These are phyloP conservation scores for Pyrenophora teres DNA, from an alignment of 2,329 filamentous ascomycete species.

Conservation along the genomic window DNA sequence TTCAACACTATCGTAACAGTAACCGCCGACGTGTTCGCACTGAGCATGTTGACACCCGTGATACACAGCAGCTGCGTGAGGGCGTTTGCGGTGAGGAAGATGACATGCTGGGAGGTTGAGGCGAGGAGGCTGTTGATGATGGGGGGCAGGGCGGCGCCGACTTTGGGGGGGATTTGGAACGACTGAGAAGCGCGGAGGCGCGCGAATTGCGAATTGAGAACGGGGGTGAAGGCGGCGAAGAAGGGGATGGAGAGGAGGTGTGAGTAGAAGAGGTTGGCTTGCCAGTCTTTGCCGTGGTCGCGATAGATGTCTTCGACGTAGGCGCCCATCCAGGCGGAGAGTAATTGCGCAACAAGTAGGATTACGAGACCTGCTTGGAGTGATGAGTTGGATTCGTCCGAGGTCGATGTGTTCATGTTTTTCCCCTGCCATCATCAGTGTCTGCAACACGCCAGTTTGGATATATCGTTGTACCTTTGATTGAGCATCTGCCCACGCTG, in stretches of 20 bases:
- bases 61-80: constrained; percentile 95
- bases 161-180: constrained; percentile 50
- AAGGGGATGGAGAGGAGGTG: constrained; percentile 75
- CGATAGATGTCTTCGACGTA: constrained; percentile 92
- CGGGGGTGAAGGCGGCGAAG: constrained; percentile 72
- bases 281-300: constrained; percentile 86
- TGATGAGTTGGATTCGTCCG: constrained; percentile 48
- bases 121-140: constrained; percentile 36
- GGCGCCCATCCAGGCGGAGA: constrained; percentile 92
- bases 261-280: constrained; percentile 95
- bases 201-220: constrained; percentile 66
- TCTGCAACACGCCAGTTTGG: background rate
- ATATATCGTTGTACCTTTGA: constrained; percentile 67
- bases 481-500: constrained; percentile 86
- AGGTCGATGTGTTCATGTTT: constrained; percentile 49
- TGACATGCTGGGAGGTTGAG: constrained; percentile 67
- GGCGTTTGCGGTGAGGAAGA: constrained; percentile 75
- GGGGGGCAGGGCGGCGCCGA: constrained; percentile 38
- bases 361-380: constrained; percentile 76
- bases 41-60: constrained; percentile 91
- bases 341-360: constrained; percentile 82
- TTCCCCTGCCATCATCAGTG: constrained; percentile 47
- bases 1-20: constrained; percentile 97
- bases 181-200: constrained; percentile 68
- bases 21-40: constrained; percentile 83